These are phyloP conservation scores for Plectosphaerella sp. DNA, from an alignment of 2,329 filamentous ascomycete genomes.

Conservation along the genomic window DNA sequence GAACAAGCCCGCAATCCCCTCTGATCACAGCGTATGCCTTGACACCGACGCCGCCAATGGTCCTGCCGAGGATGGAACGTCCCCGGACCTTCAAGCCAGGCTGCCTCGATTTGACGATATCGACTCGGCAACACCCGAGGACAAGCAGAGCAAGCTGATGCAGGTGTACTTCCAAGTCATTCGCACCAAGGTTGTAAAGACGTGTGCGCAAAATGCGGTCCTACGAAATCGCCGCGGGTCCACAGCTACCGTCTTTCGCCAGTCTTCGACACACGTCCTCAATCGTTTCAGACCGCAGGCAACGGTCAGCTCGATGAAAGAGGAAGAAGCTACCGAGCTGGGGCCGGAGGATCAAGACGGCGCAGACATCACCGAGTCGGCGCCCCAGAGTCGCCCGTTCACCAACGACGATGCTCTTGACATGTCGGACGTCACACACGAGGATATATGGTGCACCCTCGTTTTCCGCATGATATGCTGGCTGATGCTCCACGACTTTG, in stretches of 20 bases:
- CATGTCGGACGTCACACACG: slow-evolving; percentile 16
- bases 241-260: not conserved
- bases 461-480: slow-evolving; percentile 56
- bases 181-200: slow-evolving; percentile 31
- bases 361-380: not conserved
- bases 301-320: not conserved
- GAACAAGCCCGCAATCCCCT: slow-evolving; percentile 24
- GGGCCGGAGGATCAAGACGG: not conserved
- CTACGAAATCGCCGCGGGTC: slow-evolving; percentile 9
- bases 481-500: slow-evolving; percentile 53
- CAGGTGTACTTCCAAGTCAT: slow-evolving; percentile 46
- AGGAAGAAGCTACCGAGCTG: not conserved
- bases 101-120: slow-evolving; percentile 37
- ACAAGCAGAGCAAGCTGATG: slow-evolving; percentile 46
- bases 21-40: too few species aligned
- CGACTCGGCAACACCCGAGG: slow-evolving; percentile 39
- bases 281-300: not conserved
- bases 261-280: not conserved
- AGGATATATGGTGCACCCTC: slow-evolving; percentile 49
- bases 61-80: not conserved
- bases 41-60: too few species aligned
- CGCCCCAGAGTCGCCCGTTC: not conserved
- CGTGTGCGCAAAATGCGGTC: too few species aligned
- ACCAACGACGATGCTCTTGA: not conserved
- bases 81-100: slow-evolving; percentile 5